A percentile compares a stretch with the other conserved stretches of the same genome.
Evolutionary conservation across 2,329 filamentous ascomycete genomes (phyloP).

Genomic region (Neobulgaria alba): DNA sequence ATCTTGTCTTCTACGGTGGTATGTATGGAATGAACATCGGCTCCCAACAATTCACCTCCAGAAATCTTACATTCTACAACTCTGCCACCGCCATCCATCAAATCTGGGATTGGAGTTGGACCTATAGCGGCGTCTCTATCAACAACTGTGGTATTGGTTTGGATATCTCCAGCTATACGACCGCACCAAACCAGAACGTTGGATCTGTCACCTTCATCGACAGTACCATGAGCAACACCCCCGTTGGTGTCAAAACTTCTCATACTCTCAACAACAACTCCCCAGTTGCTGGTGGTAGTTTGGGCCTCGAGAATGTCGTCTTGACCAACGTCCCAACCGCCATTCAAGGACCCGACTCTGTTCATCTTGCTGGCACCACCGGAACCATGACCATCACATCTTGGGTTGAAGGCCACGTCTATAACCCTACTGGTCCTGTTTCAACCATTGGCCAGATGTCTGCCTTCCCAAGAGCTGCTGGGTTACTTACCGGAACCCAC

Average conservation of each 20-base stretch:
- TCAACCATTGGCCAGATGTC: slow-evolving; percentile 33
- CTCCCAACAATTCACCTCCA: slow-evolving; percentile 56
- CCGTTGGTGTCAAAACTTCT: slow-evolving; percentile 41
- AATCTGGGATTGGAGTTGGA: slow-evolving; percentile 52
- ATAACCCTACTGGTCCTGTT: slow-evolving; percentile 41
- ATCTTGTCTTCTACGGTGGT: slow-evolving; percentile 53
- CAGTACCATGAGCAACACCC: slow-evolving; percentile 40
- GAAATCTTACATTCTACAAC: slow-evolving; percentile 40
- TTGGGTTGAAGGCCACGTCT: slow-evolving; percentile 73
- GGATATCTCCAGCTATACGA: slow-evolving; percentile 37
- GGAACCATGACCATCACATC: slow-evolving; percentile 59
- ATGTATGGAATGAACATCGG: slow-evolving; percentile 50
- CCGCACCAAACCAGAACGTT: slow-evolving; percentile 36
- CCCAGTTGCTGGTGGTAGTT: slow-evolving; percentile 60
- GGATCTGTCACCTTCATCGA: slow-evolving; percentile 53
- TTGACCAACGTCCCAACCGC: slow-evolving; percentile 58
- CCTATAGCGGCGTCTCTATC: slow-evolving; percentile 41
- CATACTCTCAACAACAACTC: slow-evolving; percentile 41
- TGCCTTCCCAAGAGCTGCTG: slow-evolving; percentile 34
- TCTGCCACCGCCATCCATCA: slow-evolving; percentile 42
- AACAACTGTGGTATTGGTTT: slow-evolving; percentile 44
- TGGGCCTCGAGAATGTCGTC: slow-evolving; percentile 81
- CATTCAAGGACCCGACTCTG: slow-evolving; percentile 47
- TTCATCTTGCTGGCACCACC: slow-evolving; percentile 52
- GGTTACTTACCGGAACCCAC: slow-evolving; percentile 37